Evolutionary conservation across 768 basidiomycete genomes (phyloP), one percentile per base, ranked within the genome.

Genomic region (Hygrophorus russula): DNA sequence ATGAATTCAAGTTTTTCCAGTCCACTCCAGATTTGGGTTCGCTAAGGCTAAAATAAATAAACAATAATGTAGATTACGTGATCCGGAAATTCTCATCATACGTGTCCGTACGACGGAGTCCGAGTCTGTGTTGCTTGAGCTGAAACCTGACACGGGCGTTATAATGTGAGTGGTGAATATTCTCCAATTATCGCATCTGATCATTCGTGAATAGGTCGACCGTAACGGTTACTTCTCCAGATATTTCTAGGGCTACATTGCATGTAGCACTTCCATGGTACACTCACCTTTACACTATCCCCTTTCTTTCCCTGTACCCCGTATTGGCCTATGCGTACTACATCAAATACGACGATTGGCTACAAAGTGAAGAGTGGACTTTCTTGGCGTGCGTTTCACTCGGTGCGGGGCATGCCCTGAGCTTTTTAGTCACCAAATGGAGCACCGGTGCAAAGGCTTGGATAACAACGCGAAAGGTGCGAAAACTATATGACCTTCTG

Each of bases 351-450:
- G 88, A 94, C 54, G 66, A 80, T 48, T 96, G 88, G 85, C 67
- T 97, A 43, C 74, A 81, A 55, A 88, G 86, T 45, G 91, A 94
- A 63, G 94, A 98, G 59, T 98, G 93, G 93, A 94, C 96, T 0
- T 99, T 98, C 58, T 74, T 98, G 15, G 87, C 85, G 30, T 91
- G 85, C 51, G 82, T 93, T 11, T 64, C 78, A 2, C 74, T 99
- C 6, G 86, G 86, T 15, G 82, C 77, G 5, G 78, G 84, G 2
- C 96, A 98, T 59, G 90, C 91, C 2, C 72, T 99, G 45, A 91
- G 87, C 55, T 99, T 92, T 62, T 68, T 99, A 36, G 69, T 84
- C 10, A 99, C 94, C 0, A 76, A 76, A 51, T 99, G 96, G 96
- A 91, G 78, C 56, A 71, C 82, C 9, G 75, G 66, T 19, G 85